Evolutionary conservation across 495 filamentous ascomycete genomes (phyloP).

Genomic region (Aspergillus campestris): DNA sequence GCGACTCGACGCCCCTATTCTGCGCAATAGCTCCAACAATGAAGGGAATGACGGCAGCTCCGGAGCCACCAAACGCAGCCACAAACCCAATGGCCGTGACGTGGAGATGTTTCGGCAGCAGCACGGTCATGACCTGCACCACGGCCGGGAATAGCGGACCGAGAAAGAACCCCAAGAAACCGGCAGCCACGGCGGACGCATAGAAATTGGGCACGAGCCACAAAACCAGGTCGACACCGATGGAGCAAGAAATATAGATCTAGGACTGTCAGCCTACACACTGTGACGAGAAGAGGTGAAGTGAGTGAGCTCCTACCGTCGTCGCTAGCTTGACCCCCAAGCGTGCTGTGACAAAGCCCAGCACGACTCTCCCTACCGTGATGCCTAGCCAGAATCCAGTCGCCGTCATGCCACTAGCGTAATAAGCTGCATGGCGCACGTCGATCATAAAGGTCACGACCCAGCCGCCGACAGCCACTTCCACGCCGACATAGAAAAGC

Average conservation of each 20-base stretch:
- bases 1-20: slow-evolving; percentile 64
- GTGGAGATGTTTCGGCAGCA: slow-evolving; percentile 69
- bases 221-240: slow-evolving; percentile 52
- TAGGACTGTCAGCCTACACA: slow-evolving; percentile 1
- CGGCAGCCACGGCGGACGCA: slow-evolving; percentile 59
- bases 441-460: slow-evolving; percentile 58
- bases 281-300: neutral
- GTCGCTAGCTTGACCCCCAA: slow-evolving; percentile 55
- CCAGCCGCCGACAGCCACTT: slow-evolving; percentile 74
- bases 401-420: slow-evolving; percentile 53
- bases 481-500: slow-evolving; percentile 73
- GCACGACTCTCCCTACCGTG: slow-evolving; percentile 48
- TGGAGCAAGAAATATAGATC: slow-evolving; percentile 44
- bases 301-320: slow-evolving; percentile 23
- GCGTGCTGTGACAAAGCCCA: slow-evolving; percentile 55
- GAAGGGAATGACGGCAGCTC: slow-evolving; percentile 78
- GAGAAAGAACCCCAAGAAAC: slow-evolving; percentile 64
- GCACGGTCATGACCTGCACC: slow-evolving; percentile 71
- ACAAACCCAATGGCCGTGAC: slow-evolving; percentile 78
- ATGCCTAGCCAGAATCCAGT: slow-evolving; percentile 63
- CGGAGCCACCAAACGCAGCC: slow-evolving; percentile 69
- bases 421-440: slow-evolving; percentile 44
- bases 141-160: slow-evolving; percentile 64
- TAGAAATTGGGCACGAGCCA: slow-evolving; percentile 67
- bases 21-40: slow-evolving; percentile 77